Conservation (phyloP, 805 yeast species). For the Kuraishia capsulata region DNA sequence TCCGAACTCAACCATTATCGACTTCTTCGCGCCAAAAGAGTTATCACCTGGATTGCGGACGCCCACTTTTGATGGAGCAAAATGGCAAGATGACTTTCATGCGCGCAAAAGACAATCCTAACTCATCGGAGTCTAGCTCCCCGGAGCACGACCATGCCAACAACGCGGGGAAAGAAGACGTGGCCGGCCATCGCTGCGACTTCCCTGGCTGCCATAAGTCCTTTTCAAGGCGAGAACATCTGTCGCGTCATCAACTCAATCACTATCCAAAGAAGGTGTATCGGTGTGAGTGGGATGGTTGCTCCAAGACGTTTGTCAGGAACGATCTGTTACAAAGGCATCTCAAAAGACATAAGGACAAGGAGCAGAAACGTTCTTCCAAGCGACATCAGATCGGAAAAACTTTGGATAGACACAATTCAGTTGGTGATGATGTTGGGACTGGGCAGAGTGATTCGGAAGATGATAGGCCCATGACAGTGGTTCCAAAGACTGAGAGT, state of each 20-base stretch:
- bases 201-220: slow-evolving; percentile 42
- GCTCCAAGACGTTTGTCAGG: slow-evolving; percentile 56
- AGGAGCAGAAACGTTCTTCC: slow-evolving; percentile 4
- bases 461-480: neutral
- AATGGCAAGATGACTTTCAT: too few relatives aligned
- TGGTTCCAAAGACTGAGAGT: neutral
- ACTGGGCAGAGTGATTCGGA: neutral
- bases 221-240: slow-evolving; percentile 55
- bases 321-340: slow-evolving; percentile 44
- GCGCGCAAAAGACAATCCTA: too few relatives aligned
- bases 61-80: too few relatives aligned
- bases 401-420: too few relatives aligned
- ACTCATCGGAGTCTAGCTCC: too few relatives aligned
- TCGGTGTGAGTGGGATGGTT: slow-evolving; percentile 36
- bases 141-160: too few relatives aligned
- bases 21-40: too few relatives aligned
- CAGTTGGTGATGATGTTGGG: too few relatives aligned
- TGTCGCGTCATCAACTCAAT: slow-evolving; percentile 55
- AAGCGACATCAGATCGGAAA: neutral
- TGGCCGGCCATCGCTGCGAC: slow-evolving; percentile 22
- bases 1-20: too few relatives aligned
- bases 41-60: too few relatives aligned
- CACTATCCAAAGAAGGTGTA: slow-evolving; percentile 49
- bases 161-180: too few relatives aligned
- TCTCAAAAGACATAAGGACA: slow-evolving; percentile 29